phyloP scores from a whole-genome alignment of 257 asterid genomes.

The Rehmannia glutinosa region DNA sequence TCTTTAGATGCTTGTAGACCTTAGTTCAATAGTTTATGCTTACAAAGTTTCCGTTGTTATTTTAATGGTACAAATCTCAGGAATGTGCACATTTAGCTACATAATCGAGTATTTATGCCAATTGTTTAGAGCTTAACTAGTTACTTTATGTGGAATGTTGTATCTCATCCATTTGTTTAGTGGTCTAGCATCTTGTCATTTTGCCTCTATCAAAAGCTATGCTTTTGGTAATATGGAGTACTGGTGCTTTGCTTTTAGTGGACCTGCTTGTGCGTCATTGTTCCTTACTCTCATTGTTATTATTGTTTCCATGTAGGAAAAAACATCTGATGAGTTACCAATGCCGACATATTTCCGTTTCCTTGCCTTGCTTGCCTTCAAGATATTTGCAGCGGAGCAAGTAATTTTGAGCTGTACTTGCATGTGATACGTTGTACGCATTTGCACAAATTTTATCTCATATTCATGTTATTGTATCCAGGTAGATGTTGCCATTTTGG shows the following conservation, averaged over 20 bases:
- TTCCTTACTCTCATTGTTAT: conserved; percentile 13
- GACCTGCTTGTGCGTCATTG: conserved; percentile 10
- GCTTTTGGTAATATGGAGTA: too few relatives aligned
- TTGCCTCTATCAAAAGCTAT: neutral
- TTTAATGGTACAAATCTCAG: neutral
- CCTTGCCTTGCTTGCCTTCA: conserved; percentile 95
- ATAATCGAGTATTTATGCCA: neutral
- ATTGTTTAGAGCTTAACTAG: neutral
- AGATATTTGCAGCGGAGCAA: conserved; percentile 92
- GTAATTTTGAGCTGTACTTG: conserved; percentile 26
- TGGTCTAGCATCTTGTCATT: conserved; percentile 5
- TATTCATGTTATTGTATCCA: conserved; percentile 30
- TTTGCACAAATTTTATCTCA: conserved; percentile 9
- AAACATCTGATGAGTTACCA: conserved; percentile 56
- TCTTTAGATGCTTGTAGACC: neutral
- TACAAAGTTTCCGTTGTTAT: neutral
- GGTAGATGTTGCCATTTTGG: conserved; percentile 96
- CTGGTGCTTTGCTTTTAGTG: neutral
- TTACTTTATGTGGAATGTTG: neutral
- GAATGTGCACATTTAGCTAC: neutral
- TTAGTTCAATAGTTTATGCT: conserved; percentile 9
- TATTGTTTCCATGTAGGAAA: conserved; percentile 46
- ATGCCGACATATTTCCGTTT: conserved; percentile 97
- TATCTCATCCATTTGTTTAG: neutral
- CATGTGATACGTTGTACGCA: neutral